A percentile compares a stretch with the other conserved stretches of the same genome.
These are phyloP conservation scores for Penstemon eatonii DNA, from an alignment of 257 asterid species.

Conservation along the genomic window DNA sequence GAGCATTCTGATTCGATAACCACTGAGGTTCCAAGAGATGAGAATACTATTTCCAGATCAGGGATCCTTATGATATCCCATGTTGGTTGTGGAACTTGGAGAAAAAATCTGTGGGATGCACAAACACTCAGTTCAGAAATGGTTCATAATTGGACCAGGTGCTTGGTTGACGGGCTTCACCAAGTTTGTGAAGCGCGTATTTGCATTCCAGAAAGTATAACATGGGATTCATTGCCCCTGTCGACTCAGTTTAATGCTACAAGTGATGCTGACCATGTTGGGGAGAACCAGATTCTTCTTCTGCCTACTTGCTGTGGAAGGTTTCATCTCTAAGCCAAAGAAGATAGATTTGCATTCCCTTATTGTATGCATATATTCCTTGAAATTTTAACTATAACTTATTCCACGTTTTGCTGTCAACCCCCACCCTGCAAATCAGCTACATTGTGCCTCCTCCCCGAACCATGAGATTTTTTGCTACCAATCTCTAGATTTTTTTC, in stretches of 20 bases:
- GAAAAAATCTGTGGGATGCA: slow-evolving; percentile 43
- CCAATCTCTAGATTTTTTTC: not conserved
- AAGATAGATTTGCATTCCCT: slow-evolving; percentile 16
- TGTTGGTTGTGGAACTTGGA: slow-evolving; percentile 93
- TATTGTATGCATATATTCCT: slow-evolving; percentile 9
- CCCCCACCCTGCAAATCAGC: no score
- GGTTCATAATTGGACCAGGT: slow-evolving; percentile 61
- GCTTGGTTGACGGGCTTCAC: slow-evolving; percentile 63
- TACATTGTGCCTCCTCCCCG: no score
- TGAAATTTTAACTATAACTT: slow-evolving; percentile 8
- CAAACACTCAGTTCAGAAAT: slow-evolving; percentile 24
- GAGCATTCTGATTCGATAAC: slow-evolving; percentile 32
- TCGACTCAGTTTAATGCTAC: slow-evolving; percentile 55
- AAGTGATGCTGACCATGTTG: slow-evolving; percentile 43
- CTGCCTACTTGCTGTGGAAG: slow-evolving; percentile 91
- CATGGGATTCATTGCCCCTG: slow-evolving; percentile 85
- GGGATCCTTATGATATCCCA: slow-evolving; percentile 86
- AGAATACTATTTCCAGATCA: slow-evolving; percentile 35
- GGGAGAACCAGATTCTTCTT: slow-evolving; percentile 64
- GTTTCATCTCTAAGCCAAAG: slow-evolving; percentile 37
- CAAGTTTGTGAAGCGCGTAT: slow-evolving; percentile 52
- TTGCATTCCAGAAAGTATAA: slow-evolving; percentile 87
- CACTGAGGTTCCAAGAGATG: slow-evolving; percentile 33
- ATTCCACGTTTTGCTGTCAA: not conserved
- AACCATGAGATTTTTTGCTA: no score